phyloP scores from a whole-genome alignment of 345 rosid species.

The Murraya koenigii region DNA sequence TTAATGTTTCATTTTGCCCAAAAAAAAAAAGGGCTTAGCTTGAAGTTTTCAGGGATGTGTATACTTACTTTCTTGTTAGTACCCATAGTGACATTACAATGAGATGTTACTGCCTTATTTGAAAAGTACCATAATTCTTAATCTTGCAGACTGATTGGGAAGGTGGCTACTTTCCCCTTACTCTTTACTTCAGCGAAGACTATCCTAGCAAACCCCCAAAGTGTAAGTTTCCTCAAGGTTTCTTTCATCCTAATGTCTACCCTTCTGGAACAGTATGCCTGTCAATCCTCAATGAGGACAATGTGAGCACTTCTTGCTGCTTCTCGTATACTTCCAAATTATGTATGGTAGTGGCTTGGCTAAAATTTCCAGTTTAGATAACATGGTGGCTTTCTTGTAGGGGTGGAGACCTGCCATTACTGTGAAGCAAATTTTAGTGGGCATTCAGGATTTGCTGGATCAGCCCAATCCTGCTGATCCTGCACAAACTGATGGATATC shows the following conservation, averaged over 20 bases:
- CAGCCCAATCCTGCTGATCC: constrained; percentile 39
- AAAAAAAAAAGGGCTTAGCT: neutral
- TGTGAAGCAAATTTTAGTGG: constrained; percentile 40
- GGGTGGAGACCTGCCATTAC: constrained; percentile 51
- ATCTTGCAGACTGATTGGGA: constrained; percentile 40
- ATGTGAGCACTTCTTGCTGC: constrained; percentile 17
- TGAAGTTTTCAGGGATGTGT: neutral
- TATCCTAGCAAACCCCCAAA: constrained; percentile 46
- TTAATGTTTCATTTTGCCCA: too few relatives aligned
- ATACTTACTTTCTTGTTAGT: neutral
- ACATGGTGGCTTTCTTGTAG: constrained; percentile 9
- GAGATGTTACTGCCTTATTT: neutral
- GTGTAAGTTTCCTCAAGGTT: constrained; percentile 41
- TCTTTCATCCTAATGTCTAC: constrained; percentile 42
- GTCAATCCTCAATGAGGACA: constrained; percentile 41
- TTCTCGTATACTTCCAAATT: neutral
- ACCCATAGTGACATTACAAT: neutral
- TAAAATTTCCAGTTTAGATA: neutral
- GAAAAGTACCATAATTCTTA: neutral
- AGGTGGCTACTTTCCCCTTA: constrained; percentile 35
- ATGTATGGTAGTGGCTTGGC: neutral
- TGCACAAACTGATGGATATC: constrained; percentile 38
- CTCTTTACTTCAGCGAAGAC: constrained; percentile 37
- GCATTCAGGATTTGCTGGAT: constrained; percentile 42
- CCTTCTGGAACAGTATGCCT: constrained; percentile 42